Evolutionary conservation across 1,284 basidiomycete genomes (phyloP).

Genomic region (Ustilago curta): DNA sequence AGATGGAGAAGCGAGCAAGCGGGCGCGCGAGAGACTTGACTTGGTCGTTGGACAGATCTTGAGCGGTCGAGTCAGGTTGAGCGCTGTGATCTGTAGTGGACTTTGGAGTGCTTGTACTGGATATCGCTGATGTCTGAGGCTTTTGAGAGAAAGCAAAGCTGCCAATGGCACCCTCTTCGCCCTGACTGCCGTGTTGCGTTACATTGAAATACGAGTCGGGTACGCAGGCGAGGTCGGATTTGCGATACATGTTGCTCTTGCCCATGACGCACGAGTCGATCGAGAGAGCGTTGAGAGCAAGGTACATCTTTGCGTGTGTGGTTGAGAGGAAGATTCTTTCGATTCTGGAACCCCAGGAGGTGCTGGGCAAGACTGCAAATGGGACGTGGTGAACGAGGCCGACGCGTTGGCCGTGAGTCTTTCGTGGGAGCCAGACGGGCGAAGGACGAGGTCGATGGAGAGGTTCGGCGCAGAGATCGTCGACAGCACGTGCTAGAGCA

Average conservation of each 20-base stretch:
- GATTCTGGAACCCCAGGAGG: slow-evolving; percentile 78
- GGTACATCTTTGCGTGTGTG: slow-evolving; percentile 98
- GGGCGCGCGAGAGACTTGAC: slow-evolving; percentile 50
- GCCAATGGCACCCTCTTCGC: slow-evolving; percentile 59
- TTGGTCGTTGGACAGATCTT: slow-evolving; percentile 27
- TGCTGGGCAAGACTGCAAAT: slow-evolving; percentile 78
- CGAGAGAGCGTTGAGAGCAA: slow-evolving; percentile 86
- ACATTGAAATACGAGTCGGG: slow-evolving; percentile 66
- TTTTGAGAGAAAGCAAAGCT: slow-evolving; percentile 55
- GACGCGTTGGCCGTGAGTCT: slow-evolving; percentile 70
- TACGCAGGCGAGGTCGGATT: slow-evolving; percentile 81
- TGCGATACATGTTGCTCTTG: slow-evolving; percentile 93
- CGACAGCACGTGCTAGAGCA: slow-evolving; percentile 87
- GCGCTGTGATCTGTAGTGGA: slow-evolving; percentile 6
- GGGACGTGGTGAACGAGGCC: slow-evolving; percentile 97
- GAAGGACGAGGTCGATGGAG: slow-evolving; percentile 56
- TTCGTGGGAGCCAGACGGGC: slow-evolving; percentile 46
- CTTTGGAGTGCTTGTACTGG: slow-evolving; percentile 8
- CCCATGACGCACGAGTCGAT: slow-evolving; percentile 97
- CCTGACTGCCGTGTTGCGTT: slow-evolving; percentile 45
- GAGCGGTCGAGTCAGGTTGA: background rate
- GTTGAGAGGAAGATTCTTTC: slow-evolving; percentile 96
- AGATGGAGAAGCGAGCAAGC: slow-evolving; percentile 67
- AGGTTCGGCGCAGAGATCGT: slow-evolving; percentile 83
- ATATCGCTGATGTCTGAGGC: background rate